Evolutionary conservation across 1,284 basidiomycete genomes (phyloP).

Genomic region (Salmacisia buchloeana): DNA sequence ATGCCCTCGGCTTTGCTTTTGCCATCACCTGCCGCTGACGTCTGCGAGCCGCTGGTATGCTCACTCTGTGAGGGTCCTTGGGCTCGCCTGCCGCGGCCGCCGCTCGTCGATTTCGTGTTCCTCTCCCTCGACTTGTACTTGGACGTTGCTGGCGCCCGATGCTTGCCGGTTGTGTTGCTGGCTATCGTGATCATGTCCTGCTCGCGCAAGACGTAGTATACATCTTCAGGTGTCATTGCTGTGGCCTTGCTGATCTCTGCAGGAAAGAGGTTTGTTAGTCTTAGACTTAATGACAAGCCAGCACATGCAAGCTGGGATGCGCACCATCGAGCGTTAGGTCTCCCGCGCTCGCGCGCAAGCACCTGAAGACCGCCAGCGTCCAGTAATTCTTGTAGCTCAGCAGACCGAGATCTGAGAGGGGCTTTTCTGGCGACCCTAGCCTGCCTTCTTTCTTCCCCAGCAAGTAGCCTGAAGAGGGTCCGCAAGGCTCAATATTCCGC

Average conservation of each 20-base stretch:
- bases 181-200: slow-evolving; percentile 68
- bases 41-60: slow-evolving; percentile 57
- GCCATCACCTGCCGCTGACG: not conserved
- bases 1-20: slow-evolving; percentile 51
- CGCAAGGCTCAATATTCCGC: not conserved
- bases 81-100: not conserved
- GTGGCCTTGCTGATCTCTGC: slow-evolving; percentile 79
- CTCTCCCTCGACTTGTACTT: slow-evolving; percentile 30
- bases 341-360: slow-evolving; percentile 62
- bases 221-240: slow-evolving; percentile 85
- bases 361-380: slow-evolving; percentile 83
- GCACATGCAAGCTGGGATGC: slow-evolving; percentile 38
- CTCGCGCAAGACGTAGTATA: slow-evolving; percentile 70
- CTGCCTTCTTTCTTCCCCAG: slow-evolving; percentile 93
- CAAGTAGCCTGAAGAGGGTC: slow-evolving; percentile 71
- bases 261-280: slow-evolving; percentile 1
- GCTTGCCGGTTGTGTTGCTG: slow-evolving; percentile 29
- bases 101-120: not conserved
- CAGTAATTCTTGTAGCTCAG: slow-evolving; percentile 91
- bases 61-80: slow-evolving; percentile 58
- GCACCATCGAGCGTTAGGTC: slow-evolving; percentile 69
- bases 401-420: slow-evolving; percentile 86
- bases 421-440: slow-evolving; percentile 95
- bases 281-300: not conserved
- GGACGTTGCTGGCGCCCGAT: slow-evolving; percentile 30